Evolutionary conservation across 1,284 basidiomycete species (phyloP).

Genomic region (Fomes fomentarius): DNA sequence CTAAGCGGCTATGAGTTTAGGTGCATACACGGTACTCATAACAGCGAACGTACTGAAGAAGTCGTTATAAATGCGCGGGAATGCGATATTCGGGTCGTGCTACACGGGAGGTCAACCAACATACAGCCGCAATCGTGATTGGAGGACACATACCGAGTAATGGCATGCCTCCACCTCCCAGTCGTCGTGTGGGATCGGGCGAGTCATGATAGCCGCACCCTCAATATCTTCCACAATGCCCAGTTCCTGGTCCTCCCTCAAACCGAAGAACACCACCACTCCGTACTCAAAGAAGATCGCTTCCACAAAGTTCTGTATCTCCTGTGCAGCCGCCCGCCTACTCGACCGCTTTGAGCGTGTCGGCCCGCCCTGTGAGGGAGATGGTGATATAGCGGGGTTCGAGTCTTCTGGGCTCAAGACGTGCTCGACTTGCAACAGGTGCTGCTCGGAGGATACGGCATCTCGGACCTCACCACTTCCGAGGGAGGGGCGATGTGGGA

Average conservation of each 20-base stretch:
- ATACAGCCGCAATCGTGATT: background rate
- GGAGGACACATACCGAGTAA: slow-evolving; percentile 59
- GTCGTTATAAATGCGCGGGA: slow-evolving; percentile 89
- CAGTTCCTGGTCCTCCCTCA: slow-evolving; percentile 75
- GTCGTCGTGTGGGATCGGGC: slow-evolving; percentile 63
- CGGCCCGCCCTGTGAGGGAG: slow-evolving; percentile 3
- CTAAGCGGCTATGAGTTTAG: slow-evolving; percentile 39
- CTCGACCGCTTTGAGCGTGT: slow-evolving; percentile 23
- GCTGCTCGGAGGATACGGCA: background rate
- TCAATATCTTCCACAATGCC: slow-evolving; percentile 83
- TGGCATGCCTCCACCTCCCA: slow-evolving; percentile 94
- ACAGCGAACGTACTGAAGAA: slow-evolving; percentile 73
- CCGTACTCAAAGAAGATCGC: slow-evolving; percentile 87
- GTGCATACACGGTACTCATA: background rate
- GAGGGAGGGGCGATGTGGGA: slow-evolving; percentile 20
- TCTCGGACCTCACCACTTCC: slow-evolving; percentile 3
- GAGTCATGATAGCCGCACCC: slow-evolving; percentile 68
- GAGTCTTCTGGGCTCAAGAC: slow-evolving; percentile 13
- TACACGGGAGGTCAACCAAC: slow-evolving; percentile 32
- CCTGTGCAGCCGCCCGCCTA: slow-evolving; percentile 14
- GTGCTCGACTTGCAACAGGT: background rate
- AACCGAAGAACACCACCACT: slow-evolving; percentile 88
- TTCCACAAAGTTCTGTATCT: slow-evolving; percentile 61
- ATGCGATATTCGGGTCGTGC: slow-evolving; percentile 87
- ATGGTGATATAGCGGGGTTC: slow-evolving; percentile 10